A percentile compares a stretch with the other conserved stretches of the same genome.
phyloP scores from a whole-genome alignment of 257 asterid species.

The Solanum arcanum region DNA sequence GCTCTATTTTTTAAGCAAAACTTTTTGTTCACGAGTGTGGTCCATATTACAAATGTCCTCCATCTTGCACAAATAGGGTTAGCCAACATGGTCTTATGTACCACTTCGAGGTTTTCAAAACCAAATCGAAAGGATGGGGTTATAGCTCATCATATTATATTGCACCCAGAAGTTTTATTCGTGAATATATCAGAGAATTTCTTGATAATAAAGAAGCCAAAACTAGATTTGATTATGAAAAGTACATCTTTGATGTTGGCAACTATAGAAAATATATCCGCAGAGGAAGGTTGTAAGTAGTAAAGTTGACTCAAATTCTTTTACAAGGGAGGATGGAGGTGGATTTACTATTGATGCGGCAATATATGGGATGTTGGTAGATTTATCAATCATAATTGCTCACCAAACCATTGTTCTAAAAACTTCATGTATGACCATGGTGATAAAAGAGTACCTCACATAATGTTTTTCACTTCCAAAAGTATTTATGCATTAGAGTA shows the following conservation, averaged over 20 bases:
- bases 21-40: too few relatives aligned
- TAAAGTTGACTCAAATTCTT: background rate
- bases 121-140: constrained; percentile 24
- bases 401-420: constrained; percentile 27
- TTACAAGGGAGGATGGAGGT: background rate
- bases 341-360: constrained; percentile 22
- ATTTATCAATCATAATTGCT: constrained; percentile 28
- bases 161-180: constrained; percentile 21
- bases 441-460: constrained; percentile 26
- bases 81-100: too few relatives aligned
- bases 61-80: too few relatives aligned
- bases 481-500: too few relatives aligned
- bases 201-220: constrained; percentile 3
- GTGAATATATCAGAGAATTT: constrained; percentile 36
- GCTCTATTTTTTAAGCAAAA: too few relatives aligned
- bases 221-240: background rate
- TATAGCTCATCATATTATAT: constrained; percentile 27
- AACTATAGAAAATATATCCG: background rate
- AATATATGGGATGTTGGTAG: constrained; percentile 30
- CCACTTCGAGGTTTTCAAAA: too few relatives aligned
- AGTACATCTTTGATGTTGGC: background rate
- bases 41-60: too few relatives aligned
- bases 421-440: constrained; percentile 24
- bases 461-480: constrained; percentile 32
- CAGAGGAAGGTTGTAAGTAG: background rate